Base-by-base conservation (phyloP, 352 stramenopile genomes). In the Phytopythium mirpurense region DNA sequence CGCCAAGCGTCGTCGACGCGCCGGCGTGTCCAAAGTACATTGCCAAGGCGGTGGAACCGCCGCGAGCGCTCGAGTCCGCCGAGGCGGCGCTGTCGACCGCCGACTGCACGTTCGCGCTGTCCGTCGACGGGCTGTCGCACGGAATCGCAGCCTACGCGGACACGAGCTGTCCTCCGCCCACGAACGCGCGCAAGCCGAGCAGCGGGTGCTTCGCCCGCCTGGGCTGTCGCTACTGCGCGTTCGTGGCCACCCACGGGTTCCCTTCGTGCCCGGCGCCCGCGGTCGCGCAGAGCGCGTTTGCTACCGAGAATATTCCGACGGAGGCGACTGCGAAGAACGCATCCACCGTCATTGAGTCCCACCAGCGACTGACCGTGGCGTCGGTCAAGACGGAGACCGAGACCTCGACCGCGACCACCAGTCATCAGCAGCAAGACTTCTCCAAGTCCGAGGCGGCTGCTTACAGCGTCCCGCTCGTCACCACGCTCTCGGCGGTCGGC, bases 31-130 rank as follows among this genome's bases (percentile, higher is more conserved):
- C 46, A 2, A 19, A 3, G 31, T 32, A 42, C 31, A 29, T 52
- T 1, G 4, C 16, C 5, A 14, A 31, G 2, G n/a, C 34, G 3
- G 16, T 52, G 46, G 9, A 27, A 29, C 29, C 31, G n/a, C n/a
- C n/a, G 31, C 19, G 8, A 8, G 29, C 12, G n/a, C 11, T 42
- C 21, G 12, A 52, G 46, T 19, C 29, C 16, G 15, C 11, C 12
- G 29, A 27, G 8, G 29, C 46, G 8, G 31, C 15, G 31, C n/a
- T 11, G 16, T 24, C 46, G 29, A 42, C 46, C 3, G 27, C 9
- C 31, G 46, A 52, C 29, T 52, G 46, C 31, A 52, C 46, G 19
- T 52, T 52, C 29, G 29, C 31, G 46, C 46, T 52, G 12, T 27
- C 46, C 27, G 10, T 52, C 3, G 19, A 52, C 8, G 27, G 11